Conservation (phyloP, 345 rosid species). For the Aquilaria yunnanensis region DNA sequence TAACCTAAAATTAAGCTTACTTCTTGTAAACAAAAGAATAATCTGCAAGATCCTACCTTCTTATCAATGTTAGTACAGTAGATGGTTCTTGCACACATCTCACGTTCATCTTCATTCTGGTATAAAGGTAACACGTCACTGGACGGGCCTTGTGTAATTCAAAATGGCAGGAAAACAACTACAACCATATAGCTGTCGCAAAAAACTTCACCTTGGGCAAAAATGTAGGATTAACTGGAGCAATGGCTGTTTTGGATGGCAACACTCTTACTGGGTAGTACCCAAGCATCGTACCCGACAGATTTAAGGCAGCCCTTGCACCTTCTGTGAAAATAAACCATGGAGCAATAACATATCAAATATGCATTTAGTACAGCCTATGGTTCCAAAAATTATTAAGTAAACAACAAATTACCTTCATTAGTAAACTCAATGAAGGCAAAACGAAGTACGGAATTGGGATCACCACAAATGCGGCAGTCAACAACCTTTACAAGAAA, state of each 20-base stretch:
- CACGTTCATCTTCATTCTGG: conserved; percentile 88
- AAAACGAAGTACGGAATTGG: conserved; percentile 89
- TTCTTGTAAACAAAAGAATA: not conserved
- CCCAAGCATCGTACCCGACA: conserved; percentile 87
- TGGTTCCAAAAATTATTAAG: not conserved
- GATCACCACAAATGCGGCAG: conserved; percentile 96
- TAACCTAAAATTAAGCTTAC: not conserved
- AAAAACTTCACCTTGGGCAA: conserved; percentile 70
- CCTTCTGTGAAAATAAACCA: conserved; percentile 48
- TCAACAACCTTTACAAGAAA: conserved; percentile 65
- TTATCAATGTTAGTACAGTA: conserved; percentile 93
- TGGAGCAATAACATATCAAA: conserved; percentile 6
- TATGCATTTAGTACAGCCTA: not conserved
- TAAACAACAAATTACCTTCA: conserved; percentile 42
- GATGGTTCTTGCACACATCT: conserved; percentile 90
- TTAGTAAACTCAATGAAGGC: conserved; percentile 93
- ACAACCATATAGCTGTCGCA: not conserved
- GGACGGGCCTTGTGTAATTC: not conserved
- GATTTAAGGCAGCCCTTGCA: conserved; percentile 62
- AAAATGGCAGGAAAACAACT: not conserved
- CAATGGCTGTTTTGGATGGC: conserved; percentile 95
- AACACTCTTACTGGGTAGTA: conserved; percentile 84
- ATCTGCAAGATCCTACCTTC: conserved; percentile 42
- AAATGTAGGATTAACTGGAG: conserved; percentile 92
- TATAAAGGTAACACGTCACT: conserved; percentile 10